These are phyloP conservation scores for Zymoseptoria brevis DNA, from an alignment of 2,329 filamentous ascomycete genomes.

Conservation along the genomic window DNA sequence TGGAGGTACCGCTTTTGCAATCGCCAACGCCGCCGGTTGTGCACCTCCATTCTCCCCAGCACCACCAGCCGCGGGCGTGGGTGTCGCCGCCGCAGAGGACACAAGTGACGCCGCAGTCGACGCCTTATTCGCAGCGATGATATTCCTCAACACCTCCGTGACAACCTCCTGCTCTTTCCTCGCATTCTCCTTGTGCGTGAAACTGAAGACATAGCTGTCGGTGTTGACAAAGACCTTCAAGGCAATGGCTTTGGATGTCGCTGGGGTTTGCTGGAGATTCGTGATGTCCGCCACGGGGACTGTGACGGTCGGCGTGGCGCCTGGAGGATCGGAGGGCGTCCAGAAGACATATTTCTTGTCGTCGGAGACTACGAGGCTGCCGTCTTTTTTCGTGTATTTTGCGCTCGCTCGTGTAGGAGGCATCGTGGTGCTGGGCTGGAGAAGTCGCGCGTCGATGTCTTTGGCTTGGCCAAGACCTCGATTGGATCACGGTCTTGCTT, in stretches of 20 bases:
- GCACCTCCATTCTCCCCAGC: conserved; percentile 14
- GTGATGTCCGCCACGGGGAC: conserved; percentile 70
- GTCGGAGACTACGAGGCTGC: conserved; percentile 64
- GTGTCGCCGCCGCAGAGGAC: conserved; percentile 21
- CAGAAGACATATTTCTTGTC: conserved; percentile 72
- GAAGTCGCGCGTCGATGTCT: not conserved
- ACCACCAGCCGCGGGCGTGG: conserved; percentile 16
- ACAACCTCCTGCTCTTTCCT: conserved; percentile 77
- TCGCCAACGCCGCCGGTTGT: conserved; percentile 64
- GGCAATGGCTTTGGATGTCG: conserved; percentile 81
- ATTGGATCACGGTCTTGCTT: not conserved
- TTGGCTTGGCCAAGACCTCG: not conserved
- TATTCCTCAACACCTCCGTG: conserved; percentile 69
- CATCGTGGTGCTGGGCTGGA: conserved; percentile 15
- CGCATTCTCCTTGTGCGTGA: conserved; percentile 68
- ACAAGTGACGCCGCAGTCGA: conserved; percentile 32
- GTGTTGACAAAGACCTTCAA: conserved; percentile 81
- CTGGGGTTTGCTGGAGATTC: conserved; percentile 92
- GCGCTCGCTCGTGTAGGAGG: conserved; percentile 50
- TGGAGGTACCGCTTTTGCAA: conserved; percentile 60
- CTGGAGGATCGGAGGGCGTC: conserved; percentile 59
- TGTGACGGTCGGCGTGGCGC: conserved; percentile 57
- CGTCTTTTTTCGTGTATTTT: conserved; percentile 94
- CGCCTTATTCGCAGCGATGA: conserved; percentile 64
- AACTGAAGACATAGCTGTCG: conserved; percentile 75